Evolutionary conservation across 805 yeast genomes (phyloP), one percentile per base, ranked within the genome.

Genomic region (Ogataea henricii): DNA sequence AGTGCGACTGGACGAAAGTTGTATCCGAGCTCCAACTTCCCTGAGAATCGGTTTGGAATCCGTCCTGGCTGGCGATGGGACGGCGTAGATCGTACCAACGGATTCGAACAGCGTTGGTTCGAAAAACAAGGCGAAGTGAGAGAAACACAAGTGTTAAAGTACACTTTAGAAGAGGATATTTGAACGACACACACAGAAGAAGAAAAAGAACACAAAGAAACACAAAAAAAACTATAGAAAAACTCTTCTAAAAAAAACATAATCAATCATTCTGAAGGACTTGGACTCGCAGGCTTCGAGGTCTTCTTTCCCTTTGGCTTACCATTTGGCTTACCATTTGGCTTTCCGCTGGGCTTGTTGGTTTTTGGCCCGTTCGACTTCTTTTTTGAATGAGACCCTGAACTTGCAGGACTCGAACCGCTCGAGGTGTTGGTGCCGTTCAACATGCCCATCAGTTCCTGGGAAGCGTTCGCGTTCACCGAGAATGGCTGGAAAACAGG

Each of bases 51-150:
- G 48, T 91, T 88, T 65, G 77, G 77, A 2, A 82, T 91, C 12
- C 67, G 69, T 4, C 96, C 97, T 0, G 97, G 97, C 0, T 71
- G 73, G 54, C 72, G 88, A 48, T 91, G 98, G 98, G 96, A 88
- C 65, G 97, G 97, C 0, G 83, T 91, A 1, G 91, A 89, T 66
- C 70, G 98, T 49, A 82, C 95, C 0, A 91, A 85, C 61, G 97
- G 96, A 3, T 91, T 87, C 66, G 98, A 91, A 62, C 71, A 68
- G 41, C 70, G 76, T 46, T 77, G 87, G 73, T 73, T 87, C 53
- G 72, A 64, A 38, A 72, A 60, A 56, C 73, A 67, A 47, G 62
- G 64, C 12, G 74, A 74, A 30, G 26, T 59, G 4, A 62, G 67
- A 39, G 69, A 72, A 45, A 49, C 52, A 6, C 65, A 68, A 26